Base-by-base conservation (phyloP, 2,329 filamentous ascomycete species). In the Septoria petroselini region DNA sequence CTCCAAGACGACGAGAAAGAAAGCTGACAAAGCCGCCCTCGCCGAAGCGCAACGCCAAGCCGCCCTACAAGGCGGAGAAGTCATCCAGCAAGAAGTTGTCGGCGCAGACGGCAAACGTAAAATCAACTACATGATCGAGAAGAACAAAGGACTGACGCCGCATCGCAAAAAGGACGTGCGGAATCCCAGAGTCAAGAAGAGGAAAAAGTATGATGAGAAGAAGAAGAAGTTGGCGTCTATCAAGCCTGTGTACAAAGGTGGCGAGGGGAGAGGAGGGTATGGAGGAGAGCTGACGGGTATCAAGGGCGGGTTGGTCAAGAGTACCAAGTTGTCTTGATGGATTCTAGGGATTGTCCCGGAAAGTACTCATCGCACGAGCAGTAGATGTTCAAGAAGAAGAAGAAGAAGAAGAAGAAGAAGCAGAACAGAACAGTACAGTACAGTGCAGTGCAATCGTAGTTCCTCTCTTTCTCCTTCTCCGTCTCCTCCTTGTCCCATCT, bases 161-260 rank as follows among this genome's bases (percentile, higher is more conserved):
- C 85, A 86, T 71, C 79, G 91, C 57, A 94, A 86, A 79, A 97
- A 98, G 82, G 91, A 95, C 62, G 86, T 90, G 51, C 79, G 91
- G 57, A 98, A 98, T 73, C 91, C 93, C 29, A 79, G 93, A 69
- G 91, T 97, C 58, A 98, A 97, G 85, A 97, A 96, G 85, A 83
- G 89, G 72, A 89, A 89, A 82, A 90, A 89, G 82, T 98, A 83
- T 70, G 90, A 94, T 67, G 86, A 90, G 70, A 96, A 95, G 80
- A 86, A 91, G 81, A 97, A 96, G 87, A 96, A 97, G 79, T 73
- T 97, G 66, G 83, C 82, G 64, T 91, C 86, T 67, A 88, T 91
- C 76, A 88, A 86, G 74, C 81, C 87, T 7, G 77, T 88, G 11
- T 97, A 91, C 75, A 88, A 90, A 71, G 88, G 88, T 59, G 87